Base-by-base conservation (phyloP, 176 grass and related monocot species). In the Carex parvula region DNA sequence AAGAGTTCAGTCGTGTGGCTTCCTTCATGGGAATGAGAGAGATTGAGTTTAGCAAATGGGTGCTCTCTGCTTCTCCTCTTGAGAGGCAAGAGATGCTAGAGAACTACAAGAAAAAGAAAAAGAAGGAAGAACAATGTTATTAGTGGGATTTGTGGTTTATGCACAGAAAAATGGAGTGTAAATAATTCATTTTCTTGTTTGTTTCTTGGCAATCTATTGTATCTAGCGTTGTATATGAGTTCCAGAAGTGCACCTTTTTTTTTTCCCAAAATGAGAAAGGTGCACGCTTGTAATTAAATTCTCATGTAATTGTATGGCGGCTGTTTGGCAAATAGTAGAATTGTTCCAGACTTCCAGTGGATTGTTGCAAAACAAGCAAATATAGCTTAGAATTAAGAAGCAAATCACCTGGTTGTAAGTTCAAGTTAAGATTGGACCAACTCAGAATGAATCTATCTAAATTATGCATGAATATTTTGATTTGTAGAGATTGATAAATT, bases 11-110 rank as follows among this genome's bases (percentile, higher is more conserved):
- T 69, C 11, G 42, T 50, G 70, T 94, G 1, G 95, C 95, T 65
- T 62, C 68, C 64, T 89, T 44, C 60, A 86, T 91, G 91, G 88
- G 83, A 65, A 98, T 98, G 95, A 86, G 60, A 56, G 89, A 93
- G 39, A 82, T 94, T 44, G 89, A 93, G 70, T 98, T 94, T 70
- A 94, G 95, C 84, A 94, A 86, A 74, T 94, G 92, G 92, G 56
- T 98, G 70, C 89, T 98, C 21, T 86, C 86, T 15, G 89, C 86
- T 42, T 91, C 92, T 69, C 89, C 87, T 56, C 14, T 37, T 15
- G 81, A 94, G 74, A 84, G 80, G 76, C 56, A 81, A 0, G 86
- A 93, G 84, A 81, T 89, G 42, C 59, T 98, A 73, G 61, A 90
- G 57, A 84, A 80, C 77, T 94, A 90, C 61, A 94, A 85, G 90